Base-by-base conservation (phyloP, 2,329 filamentous ascomycete genomes). In the Colletotrichum sidae region DNA sequence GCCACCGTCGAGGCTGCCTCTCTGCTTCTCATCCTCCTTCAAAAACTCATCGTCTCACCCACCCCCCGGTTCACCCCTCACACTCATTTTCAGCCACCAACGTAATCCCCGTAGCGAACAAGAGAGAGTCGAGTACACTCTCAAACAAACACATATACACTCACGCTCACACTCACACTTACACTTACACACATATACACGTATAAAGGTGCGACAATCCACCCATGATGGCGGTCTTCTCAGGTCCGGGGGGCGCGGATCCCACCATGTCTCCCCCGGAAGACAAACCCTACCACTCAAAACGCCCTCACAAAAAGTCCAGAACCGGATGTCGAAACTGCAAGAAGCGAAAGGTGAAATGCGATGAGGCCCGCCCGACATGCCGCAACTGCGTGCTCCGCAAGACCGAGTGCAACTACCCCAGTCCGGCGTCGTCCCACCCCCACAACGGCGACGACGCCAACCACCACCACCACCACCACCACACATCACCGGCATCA, bases 241-340 rank as follows among this genome's bases (percentile, higher is more conserved):
- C 58, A 34, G 56, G 41, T 39, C 37, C 63, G 15, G 58, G 52
- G 53, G 52, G 57, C 35, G 34, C 56, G 34, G 44, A 47, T 38
- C 17, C 49, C 15, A 17, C 61, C 39, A 33, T 37, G 15, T 61
- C 33, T 34, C 57, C 53, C 10, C 44, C 51, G 35, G 63, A 66
- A 25, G 63, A 66, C 12, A 66, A 63, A 42, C 63, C 77, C 2
- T 83, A 80, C 55, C 76, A 81, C 60, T 67, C 79, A 54, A 88
- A 87, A 72, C 79, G 84, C 10, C 83, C 84, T 52, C 85, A 88
- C 72, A 83, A 78, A 68, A 88, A 88, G 73, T 86, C 84, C 2
- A 77, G 85, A 37, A 76, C 78, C 2, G 85, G 84, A 6, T 88
- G 85, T 69, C 76, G 76, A 67, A 84, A 82, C 70, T 88, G 85